A percentile compares a stretch with the other conserved stretches of the same genome.
These are phyloP conservation scores for Epichloe hybrida DNA, from an alignment of 2,329 filamentous ascomycete genomes.

Conservation along the genomic window DNA sequence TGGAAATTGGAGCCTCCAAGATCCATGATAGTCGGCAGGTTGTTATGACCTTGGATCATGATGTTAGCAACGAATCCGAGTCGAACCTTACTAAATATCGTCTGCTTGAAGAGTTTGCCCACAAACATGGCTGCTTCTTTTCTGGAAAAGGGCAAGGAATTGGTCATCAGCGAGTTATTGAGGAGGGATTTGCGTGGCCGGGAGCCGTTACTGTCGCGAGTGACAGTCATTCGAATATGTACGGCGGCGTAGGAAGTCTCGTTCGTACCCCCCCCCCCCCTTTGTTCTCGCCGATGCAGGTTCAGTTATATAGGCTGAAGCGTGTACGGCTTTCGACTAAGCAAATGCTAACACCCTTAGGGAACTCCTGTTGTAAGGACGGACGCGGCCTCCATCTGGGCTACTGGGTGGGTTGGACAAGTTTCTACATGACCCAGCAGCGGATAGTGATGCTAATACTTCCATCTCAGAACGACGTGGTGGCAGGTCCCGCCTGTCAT, in stretches of 20 bases:
- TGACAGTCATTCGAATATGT: slow-evolving; percentile 69
- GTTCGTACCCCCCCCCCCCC: slow-evolving; percentile 18
- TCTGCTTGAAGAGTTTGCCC: slow-evolving; percentile 71
- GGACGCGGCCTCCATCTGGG: slow-evolving; percentile 77
- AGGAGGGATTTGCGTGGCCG: slow-evolving; percentile 65
- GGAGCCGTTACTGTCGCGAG: slow-evolving; percentile 70
- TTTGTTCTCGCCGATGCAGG: too few relatives aligned
- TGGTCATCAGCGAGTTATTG: slow-evolving; percentile 73
- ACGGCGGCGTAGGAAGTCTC: slow-evolving; percentile 64
- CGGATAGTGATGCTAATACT: not conserved
- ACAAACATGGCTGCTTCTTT: slow-evolving; percentile 65
- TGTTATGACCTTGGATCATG: slow-evolving; percentile 76
- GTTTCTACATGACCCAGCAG: not conserved
- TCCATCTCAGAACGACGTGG: slow-evolving; percentile 51
- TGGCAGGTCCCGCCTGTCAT: slow-evolving; percentile 79
- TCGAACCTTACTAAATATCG: slow-evolving; percentile 71
- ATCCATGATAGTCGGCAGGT: slow-evolving; percentile 59
- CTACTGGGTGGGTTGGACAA: slow-evolving; percentile 32
- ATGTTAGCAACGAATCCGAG: slow-evolving; percentile 72
- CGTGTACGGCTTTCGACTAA: slow-evolving; percentile 16
- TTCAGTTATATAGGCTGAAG: too few relatives aligned
- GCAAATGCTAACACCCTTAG: not conserved
- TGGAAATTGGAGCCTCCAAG: slow-evolving; percentile 62
- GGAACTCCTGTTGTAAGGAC: slow-evolving; percentile 68
- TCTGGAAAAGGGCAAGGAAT: slow-evolving; percentile 61